Conservation (phyloP, 2,329 filamentous ascomycete species). For the Paecilomyces formosus region DNA sequence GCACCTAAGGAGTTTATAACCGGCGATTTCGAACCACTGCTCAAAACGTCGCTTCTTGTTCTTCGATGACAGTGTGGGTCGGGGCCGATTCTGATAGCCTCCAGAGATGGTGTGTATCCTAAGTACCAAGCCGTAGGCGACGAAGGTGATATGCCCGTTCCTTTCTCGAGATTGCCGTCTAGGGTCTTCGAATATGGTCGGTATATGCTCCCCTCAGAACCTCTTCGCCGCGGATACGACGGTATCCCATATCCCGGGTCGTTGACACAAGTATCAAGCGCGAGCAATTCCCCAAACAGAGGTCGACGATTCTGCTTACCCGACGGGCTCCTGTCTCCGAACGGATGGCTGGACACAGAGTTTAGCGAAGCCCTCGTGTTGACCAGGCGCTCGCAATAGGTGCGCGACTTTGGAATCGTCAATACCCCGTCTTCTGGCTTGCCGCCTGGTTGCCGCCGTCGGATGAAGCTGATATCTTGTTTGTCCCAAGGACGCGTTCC, state of each 20-base stretch:
- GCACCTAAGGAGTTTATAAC: conserved; percentile 20
- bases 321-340: conserved; percentile 7
- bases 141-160: conserved; percentile 48
- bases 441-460: conserved; percentile 5
- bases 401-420: neutral
- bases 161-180: conserved; percentile 26
- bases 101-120: conserved; percentile 36
- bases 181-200: conserved; percentile 40
- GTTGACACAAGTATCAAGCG: conserved; percentile 48
- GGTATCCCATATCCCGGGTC: conserved; percentile 54
- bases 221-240: conserved; percentile 48
- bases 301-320: conserved; percentile 44
- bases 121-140: conserved; percentile 64
- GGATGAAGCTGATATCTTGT: conserved; percentile 11
- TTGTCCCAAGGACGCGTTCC: neutral
- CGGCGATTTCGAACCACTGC: conserved; percentile 19
- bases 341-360: conserved; percentile 2
- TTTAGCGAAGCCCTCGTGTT: neutral
- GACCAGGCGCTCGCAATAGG: neutral
- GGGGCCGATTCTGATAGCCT: conserved; percentile 26
- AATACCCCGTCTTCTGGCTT: conserved; percentile 8
- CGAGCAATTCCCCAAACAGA: conserved; percentile 67
- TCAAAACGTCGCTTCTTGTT: conserved; percentile 52
- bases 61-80: conserved; percentile 27
- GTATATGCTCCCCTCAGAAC: conserved; percentile 63